Evolutionary conservation across 208 protist species (phyloP).

Genomic region (Trypanosoma vivax): DNA sequence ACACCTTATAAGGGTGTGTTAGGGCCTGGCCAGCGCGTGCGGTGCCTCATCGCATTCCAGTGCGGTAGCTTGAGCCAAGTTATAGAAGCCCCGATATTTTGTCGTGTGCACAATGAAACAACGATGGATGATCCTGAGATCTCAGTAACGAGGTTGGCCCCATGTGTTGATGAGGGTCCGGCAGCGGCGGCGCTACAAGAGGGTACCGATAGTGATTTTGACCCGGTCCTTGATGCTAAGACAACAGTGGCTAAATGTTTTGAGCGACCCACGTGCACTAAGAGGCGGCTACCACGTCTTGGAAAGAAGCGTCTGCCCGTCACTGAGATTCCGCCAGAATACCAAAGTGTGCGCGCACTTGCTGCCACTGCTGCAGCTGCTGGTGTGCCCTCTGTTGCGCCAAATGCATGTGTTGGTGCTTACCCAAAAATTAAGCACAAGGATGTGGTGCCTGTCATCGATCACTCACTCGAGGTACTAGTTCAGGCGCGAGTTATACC

Average conservation of each 20-base stretch:
- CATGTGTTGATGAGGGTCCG: not conserved
- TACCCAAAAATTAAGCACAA: not conserved
- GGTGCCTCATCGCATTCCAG: slow-evolving; percentile 55
- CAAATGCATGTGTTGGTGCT: not conserved
- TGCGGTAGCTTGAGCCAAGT: slow-evolving; percentile 76
- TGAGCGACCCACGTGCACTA: slow-evolving; percentile 29
- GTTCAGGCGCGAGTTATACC: slow-evolving; percentile 78
- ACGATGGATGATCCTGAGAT: not conserved
- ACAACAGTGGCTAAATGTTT: slow-evolving; percentile 12
- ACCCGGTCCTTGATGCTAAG: slow-evolving; percentile 15
- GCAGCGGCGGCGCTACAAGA: slow-evolving; percentile 4
- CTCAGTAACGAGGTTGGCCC: not conserved
- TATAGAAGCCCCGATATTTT: slow-evolving; percentile 55
- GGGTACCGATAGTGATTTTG: slow-evolving; percentile 5
- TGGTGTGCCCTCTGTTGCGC: not conserved
- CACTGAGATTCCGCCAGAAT: slow-evolving; percentile 24
- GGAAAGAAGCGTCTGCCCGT: slow-evolving; percentile 23
- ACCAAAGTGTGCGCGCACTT: slow-evolving; percentile 22
- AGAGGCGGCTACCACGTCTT: not conserved
- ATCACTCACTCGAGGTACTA: slow-evolving; percentile 57
- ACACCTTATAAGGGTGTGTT: slow-evolving; percentile 44
- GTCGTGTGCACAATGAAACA: slow-evolving; percentile 43
- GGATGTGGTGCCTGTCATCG: slow-evolving; percentile 26
- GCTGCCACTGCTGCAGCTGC: slow-evolving; percentile 1
- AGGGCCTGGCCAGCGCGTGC: slow-evolving; percentile 33